phyloP scores from a whole-genome alignment of 2,329 filamentous ascomycete genomes.

The Pseudopithomyces maydicus region DNA sequence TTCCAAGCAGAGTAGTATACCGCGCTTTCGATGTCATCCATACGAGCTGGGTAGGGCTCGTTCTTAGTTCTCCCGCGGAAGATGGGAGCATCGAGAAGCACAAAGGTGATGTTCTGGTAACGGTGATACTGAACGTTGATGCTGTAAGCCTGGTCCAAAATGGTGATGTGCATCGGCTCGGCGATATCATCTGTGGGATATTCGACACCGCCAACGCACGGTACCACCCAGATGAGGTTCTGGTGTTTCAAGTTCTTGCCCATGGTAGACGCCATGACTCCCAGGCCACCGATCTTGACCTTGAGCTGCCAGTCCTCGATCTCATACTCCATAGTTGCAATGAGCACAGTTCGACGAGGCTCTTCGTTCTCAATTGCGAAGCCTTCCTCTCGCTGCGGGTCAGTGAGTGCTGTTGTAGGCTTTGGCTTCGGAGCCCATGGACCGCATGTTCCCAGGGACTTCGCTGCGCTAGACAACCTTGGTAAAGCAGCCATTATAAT shows the following conservation, averaged over 20 bases:
- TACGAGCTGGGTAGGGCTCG: slow-evolving; percentile 69
- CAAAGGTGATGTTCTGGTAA: slow-evolving; percentile 69
- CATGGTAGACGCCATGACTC: slow-evolving; percentile 74
- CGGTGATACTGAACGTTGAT: slow-evolving; percentile 68
- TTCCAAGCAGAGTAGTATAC: slow-evolving; percentile 75
- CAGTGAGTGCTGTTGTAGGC: not conserved
- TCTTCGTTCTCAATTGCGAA: slow-evolving; percentile 24
- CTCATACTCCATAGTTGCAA: slow-evolving; percentile 74
- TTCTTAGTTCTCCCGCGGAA: slow-evolving; percentile 67
- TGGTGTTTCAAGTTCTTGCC: slow-evolving; percentile 68
- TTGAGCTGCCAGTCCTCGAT: slow-evolving; percentile 73
- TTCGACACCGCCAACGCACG: slow-evolving; percentile 64
- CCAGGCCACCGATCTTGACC: slow-evolving; percentile 72
- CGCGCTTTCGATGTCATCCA: slow-evolving; percentile 71
- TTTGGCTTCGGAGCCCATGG: slow-evolving; percentile 10
- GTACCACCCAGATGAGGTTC: slow-evolving; percentile 63
- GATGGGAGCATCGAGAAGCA: slow-evolving; percentile 69
- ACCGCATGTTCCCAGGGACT: not conserved
- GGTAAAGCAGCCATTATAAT: slow-evolving; percentile 13
- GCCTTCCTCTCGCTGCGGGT: slow-evolving; percentile 19
- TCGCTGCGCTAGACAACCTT: slow-evolving; percentile 4
- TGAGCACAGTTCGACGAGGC: slow-evolving; percentile 61
- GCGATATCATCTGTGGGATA: slow-evolving; percentile 65
- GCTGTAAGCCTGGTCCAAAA: slow-evolving; percentile 65
- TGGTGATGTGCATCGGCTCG: slow-evolving; percentile 66